Conservation (phyloP, 306 rosid genomes). For the Trichosanthes truncata region DNA sequence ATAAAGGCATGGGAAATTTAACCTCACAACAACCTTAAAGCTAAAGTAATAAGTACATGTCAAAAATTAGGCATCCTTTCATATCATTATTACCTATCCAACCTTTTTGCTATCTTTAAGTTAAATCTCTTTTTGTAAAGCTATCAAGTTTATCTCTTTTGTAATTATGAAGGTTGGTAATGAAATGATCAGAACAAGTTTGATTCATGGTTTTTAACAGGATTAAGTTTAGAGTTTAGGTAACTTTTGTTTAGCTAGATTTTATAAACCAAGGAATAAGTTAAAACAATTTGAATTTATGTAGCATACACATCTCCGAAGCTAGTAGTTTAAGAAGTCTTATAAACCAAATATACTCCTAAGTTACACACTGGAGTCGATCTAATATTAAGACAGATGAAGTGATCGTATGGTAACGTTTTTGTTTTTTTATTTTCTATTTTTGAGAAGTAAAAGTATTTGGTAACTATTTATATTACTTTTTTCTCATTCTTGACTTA, state of each 20-base stretch:
- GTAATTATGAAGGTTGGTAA: conserved; percentile 5
- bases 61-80: not conserved
- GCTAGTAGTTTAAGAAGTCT: not conserved
- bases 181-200: not conserved
- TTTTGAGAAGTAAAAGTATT: too few species aligned
- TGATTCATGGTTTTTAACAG: not conserved
- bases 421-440: too few species aligned
- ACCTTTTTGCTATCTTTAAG: not conserved
- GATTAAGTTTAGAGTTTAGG: not conserved
- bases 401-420: too few species aligned
- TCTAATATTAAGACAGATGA: too few species aligned
- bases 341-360: not conserved
- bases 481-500: too few species aligned
- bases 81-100: not conserved
- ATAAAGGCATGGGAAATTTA: not conserved
- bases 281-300: not conserved
- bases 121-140: not conserved
- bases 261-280: not conserved
- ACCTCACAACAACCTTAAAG: not conserved
- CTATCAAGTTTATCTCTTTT: not conserved
- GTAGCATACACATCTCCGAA: not conserved
- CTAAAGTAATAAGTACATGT: not conserved
- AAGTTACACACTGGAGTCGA: not conserved
- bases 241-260: too few species aligned
- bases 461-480: too few species aligned